Evolutionary conservation across 2,329 filamentous ascomycete species (phyloP), one percentile per base, ranked within the genome.

Genomic region (Penicillium glabrum): DNA sequence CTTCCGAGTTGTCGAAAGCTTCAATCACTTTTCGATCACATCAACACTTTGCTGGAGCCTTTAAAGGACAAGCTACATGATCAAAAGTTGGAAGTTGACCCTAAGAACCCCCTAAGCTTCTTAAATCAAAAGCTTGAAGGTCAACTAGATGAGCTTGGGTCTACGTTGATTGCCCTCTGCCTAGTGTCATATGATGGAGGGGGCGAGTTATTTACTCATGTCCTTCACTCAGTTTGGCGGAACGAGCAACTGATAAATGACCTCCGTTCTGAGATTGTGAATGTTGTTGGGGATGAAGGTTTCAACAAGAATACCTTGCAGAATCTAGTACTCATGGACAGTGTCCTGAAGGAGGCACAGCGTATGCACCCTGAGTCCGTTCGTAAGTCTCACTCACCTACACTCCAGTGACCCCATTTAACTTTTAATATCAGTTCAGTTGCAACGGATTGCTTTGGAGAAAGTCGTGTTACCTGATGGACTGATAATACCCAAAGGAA

Each of bases 401-500:
- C 14, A n/a, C 14, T n/a, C 33, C 7, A 37, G 16, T 1, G n/a
- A n/a, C 2, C 33, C 29, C 29, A 14, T 11, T 3, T 37, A 14
- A n/a, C 4, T 9, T 16, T n/a, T 37, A 16, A 37, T n/a, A 37
- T 16, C n/a, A 37, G 14, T 37, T 7, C 16, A 37, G 16, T 3
- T 50, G 35, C 26, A 44, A 44, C 26, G 14, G 23, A 45, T 23
- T 14, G 39, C 53, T 21, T 59, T 33, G 11, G 63, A 65, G 24
- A 19, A 58, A 41, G 58, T 60, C 23, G 64, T 51, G 1, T 57
- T 68, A 1, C 65, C 69, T 3, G 75, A 80, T 43, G 81, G 81
- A 14, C 75, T 80, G 64, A 72, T 76, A 35, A 75, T 77, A 24
- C 80, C 81, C 0, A 72, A 72, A 24, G 80, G 79, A 16, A 70